Percentiles rank a stretch among this genome's conserved stretches.
These are phyloP conservation scores for Candida loeiensis DNA, from an alignment of 805 yeast genomes.

Conservation along the genomic window DNA sequence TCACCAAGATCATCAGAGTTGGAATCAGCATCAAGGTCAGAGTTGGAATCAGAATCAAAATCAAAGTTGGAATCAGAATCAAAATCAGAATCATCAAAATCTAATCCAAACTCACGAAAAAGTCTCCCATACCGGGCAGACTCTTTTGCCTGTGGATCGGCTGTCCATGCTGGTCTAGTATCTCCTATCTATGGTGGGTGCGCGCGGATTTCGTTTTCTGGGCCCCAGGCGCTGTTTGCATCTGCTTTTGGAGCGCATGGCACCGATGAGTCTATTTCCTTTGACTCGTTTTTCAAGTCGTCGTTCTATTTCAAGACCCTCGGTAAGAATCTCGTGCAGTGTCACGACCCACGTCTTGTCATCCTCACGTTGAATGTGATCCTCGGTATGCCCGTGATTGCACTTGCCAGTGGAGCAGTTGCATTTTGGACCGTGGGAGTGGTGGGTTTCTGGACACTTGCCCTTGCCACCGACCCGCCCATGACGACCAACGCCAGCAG, in stretches of 20 bases:
- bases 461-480: slow-evolving; percentile 80
- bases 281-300: slow-evolving; percentile 71
- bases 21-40: not conserved
- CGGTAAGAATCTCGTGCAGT: slow-evolving; percentile 39
- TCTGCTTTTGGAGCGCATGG: slow-evolving; percentile 49
- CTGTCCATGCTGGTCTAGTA: slow-evolving; percentile 77
- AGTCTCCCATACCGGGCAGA: slow-evolving; percentile 73
- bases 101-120: not conserved
- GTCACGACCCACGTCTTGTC: slow-evolving; percentile 64
- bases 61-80: no score
- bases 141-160: slow-evolving; percentile 87
- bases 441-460: slow-evolving; percentile 82
- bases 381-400: slow-evolving; percentile 61
- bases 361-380: slow-evolving; percentile 57
- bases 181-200: slow-evolving; percentile 79
- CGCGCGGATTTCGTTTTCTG: slow-evolving; percentile 60
- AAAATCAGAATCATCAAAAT: no score
- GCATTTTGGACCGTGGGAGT: slow-evolving; percentile 56
- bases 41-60: not conserved
- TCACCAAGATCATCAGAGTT: no score
- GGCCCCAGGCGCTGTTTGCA: slow-evolving; percentile 43
- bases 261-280: slow-evolving; percentile 52
- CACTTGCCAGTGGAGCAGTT: slow-evolving; percentile 41
- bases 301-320: slow-evolving; percentile 59
- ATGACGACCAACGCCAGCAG: slow-evolving; percentile 49